Base-by-base conservation (phyloP, 1,284 basidiomycete species). In the Trichosporon sp. region DNA sequence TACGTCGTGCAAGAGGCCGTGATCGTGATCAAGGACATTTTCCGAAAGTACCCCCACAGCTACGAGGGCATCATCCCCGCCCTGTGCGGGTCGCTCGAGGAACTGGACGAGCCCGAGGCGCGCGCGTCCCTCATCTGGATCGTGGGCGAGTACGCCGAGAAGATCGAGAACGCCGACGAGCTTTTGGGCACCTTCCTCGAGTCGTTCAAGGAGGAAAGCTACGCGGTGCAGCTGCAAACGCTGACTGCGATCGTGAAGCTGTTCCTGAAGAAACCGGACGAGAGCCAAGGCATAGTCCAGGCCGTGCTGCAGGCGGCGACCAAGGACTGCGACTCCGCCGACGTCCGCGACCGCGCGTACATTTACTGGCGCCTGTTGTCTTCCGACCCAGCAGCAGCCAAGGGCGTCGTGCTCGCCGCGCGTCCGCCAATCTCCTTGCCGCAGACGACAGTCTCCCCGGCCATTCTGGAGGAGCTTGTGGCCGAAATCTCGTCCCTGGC, bases 71-170 rank as follows among this genome's bases (percentile, higher is more conserved):
- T 99, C 78, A 98, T 99, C 67, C 92, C 93, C 0, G 92, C 88
- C 19, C 86, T 99, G 16, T 99, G 96, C 83, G 91, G 94, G 80
- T 91, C 98, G 81, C 87, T 99, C 43, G 96, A 98, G 78, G 88
- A 88, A 19, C 85, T 99, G 63, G 96, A 99, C 78, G 96, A 98
- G 82, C 92, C 96, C 0, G 96, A 99, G 83, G 91, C 96, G 1
- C 98, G 98, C 78, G 92, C 96, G 0, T 92, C 96, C 1, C 94
- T 99, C 89, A 90, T 99, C 70, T 99, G 97, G 97, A 96, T 99
- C 78, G 88, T 99, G 67, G 97, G 97, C 0, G 94, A 99, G 84
- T 99, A 96, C 79, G 94, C 96, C 4, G 91, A 99, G 81, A 89
- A 91, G 77, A 99, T 99, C 73, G 94, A 98, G 71, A 98, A 98